Evolutionary conservation across 106 monocot species (phyloP).

Genomic region (Narthecium ossifragum): DNA sequence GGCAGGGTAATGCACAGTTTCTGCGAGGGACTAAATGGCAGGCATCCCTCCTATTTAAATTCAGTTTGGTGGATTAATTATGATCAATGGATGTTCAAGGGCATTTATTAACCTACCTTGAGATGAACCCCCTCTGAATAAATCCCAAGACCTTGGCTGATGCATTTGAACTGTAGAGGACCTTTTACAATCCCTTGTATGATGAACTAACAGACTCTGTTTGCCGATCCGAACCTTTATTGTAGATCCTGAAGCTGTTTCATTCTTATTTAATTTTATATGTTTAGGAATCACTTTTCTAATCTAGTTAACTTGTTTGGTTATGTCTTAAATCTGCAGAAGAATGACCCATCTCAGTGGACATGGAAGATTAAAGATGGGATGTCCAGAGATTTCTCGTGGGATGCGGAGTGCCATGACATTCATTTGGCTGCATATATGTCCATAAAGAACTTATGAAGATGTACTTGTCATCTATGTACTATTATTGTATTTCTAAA

Average conservation of each 20-base stretch:
- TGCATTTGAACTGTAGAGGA: too few species aligned
- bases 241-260: too few species aligned
- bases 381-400: constrained; percentile 29
- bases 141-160: too few species aligned
- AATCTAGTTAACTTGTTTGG: not conserved
- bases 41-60: too few species aligned
- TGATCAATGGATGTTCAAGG: too few species aligned
- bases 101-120: too few species aligned
- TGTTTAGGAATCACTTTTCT: not conserved
- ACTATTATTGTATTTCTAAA: not conserved
- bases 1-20: not conserved
- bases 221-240: too few species aligned
- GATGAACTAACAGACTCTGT: too few species aligned
- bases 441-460: constrained; percentile 20
- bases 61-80: too few species aligned
- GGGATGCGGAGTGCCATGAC: constrained; percentile 31
- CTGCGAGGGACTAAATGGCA: too few species aligned
- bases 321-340: constrained; percentile 6
- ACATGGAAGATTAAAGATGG: constrained; percentile 24
- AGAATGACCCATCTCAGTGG: constrained; percentile 16
- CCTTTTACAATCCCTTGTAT: not conserved
- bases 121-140: too few species aligned
- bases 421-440: constrained; percentile 20
- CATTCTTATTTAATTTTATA: too few species aligned
- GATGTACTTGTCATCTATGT: not conserved